Conservation (phyloP, 257 asterid species). For the Jasminum sambac region DNA sequence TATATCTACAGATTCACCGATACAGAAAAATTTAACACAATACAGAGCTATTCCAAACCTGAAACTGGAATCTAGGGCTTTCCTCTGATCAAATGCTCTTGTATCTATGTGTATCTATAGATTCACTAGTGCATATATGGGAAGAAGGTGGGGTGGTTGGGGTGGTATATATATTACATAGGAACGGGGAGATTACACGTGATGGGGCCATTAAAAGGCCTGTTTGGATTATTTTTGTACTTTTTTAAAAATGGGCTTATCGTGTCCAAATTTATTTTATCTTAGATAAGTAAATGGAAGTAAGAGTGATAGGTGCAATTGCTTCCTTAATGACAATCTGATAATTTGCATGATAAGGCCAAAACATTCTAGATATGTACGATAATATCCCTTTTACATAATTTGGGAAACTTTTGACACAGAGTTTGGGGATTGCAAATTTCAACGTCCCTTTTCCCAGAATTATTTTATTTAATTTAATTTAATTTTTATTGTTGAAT, state of each 20-base stretch:
- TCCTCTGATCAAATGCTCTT: conserved; percentile 14
- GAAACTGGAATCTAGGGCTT: background rate
- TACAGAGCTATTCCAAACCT: background rate
- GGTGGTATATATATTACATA: conserved; percentile 4
- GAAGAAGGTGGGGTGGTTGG: background rate
- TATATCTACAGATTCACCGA: background rate
- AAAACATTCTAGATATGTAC: no score
- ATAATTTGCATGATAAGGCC: no score
- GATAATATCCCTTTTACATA: no score
- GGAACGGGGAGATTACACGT: conserved; percentile 9
- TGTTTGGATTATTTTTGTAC: background rate
- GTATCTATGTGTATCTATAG: background rate
- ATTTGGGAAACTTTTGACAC: no score
- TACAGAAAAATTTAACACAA: background rate
- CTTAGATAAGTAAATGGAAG: background rate
- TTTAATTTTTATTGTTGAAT: no score
- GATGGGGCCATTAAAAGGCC: background rate
- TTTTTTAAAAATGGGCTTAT: background rate
- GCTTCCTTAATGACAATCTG: background rate
- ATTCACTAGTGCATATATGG: background rate
- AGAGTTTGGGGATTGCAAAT: no score
- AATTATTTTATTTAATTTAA: no score
- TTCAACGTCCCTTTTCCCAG: no score
- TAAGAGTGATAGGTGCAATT: background rate
- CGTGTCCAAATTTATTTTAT: background rate